Evolutionary conservation across 129 eudicot species (phyloP).

Genomic region (Flaveria ramosissima): DNA sequence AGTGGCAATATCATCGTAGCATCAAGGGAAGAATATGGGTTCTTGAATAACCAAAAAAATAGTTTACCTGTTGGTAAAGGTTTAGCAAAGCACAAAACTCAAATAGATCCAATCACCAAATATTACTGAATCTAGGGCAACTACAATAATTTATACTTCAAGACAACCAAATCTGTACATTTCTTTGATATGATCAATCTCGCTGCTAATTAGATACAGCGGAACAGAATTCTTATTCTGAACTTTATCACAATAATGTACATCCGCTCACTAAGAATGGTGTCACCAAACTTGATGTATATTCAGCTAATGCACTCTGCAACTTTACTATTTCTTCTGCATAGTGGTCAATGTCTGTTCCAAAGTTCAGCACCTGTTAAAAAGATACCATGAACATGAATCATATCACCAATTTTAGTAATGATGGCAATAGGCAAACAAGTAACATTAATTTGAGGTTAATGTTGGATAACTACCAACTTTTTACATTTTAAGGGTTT

Average conservation of each 20-base stretch:
- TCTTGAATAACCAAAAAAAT: background rate
- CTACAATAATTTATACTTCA: constrained; percentile 6
- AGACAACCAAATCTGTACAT: constrained; percentile 25
- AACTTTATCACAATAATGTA: background rate
- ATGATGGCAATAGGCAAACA: background rate
- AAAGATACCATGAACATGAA: constrained; percentile 4
- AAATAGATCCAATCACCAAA: background rate
- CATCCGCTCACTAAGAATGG: background rate
- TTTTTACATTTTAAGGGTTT: background rate
- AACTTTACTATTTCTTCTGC: constrained; percentile 8
- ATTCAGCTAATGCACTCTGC: background rate
- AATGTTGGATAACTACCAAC: background rate
- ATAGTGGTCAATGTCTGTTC: constrained; percentile 2
- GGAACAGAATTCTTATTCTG: background rate
- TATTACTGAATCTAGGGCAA: background rate
- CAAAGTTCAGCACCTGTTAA: constrained; percentile 17
- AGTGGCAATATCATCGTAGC: too few relatives aligned
- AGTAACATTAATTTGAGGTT: background rate
- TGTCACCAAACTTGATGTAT: constrained; percentile 13
- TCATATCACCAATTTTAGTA: background rate
- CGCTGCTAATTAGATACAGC: background rate
- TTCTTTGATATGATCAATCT: constrained; percentile 10
- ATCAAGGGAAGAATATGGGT: background rate
- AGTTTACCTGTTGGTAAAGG: background rate
- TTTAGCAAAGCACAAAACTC: background rate